Evolutionary conservation across 148 eudicot species (phyloP), one percentile per base, ranked within the genome.

Genomic region (Cornus florida): DNA sequence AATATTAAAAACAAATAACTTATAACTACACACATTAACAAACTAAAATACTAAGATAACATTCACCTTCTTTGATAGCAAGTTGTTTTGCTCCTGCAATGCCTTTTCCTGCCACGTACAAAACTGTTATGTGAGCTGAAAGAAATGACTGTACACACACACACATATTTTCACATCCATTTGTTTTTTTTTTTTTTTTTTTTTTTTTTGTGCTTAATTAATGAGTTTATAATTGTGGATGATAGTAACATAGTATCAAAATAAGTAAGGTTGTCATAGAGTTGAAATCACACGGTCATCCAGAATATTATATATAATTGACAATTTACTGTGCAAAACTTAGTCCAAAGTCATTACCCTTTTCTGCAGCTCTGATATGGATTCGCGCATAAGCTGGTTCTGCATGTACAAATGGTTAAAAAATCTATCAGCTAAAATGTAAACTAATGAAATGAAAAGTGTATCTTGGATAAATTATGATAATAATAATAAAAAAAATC

Each of bases 381-480:
- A 83, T 78, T 94, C 92, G 53, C 87, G 85, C 96, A 94, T 90
- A 35, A 89, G 83, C 75, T 92, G 96, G 64, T 94, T 92, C 98
- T 94, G 93, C 83, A 81, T 31, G 53, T 68, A 46, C 4, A 68
- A 39, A 23, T 39, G 17, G 20, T 73, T 20, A 20, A 53, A 43
- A 12, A 14, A 43, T 28, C 28, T 28, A 65, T 11, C 16, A 66
- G 67, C 1, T 28, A 28, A 28, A 28, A 28, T 4, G 69, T 7
- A 62, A 17, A 57, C 5, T 35, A 2, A 17, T 10, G 64, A 57
- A 2, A 17, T 10, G 64, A 57, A 57, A 4, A 4, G 3, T 57
- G 14, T 1, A 57, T 17, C 11, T 57, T 2, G 14, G 20, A 28
- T 28, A 10, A 67, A 46, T 14, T 7, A 20, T 28, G 28, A 28